A percentile compares a stretch with the other conserved stretches of the same genome.
Evolutionary conservation across 805 yeast genomes (phyloP).

Genomic region (Sugiyamaella boreocaroliniensis): DNA sequence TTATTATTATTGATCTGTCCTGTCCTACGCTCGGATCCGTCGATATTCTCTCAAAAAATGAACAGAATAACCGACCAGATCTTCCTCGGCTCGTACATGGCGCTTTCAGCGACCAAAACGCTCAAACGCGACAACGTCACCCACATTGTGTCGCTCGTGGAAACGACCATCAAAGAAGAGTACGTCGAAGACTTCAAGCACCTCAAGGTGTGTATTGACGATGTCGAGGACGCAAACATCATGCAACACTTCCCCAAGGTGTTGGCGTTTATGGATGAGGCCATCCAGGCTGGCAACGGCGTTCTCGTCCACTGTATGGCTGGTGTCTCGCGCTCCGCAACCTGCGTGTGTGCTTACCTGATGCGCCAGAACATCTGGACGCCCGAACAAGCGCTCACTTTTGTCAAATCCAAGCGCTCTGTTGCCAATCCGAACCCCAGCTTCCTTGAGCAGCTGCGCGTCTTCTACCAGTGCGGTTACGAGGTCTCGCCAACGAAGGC

Average conservation of each 20-base stretch:
- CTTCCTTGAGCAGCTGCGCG: constrained; percentile 62
- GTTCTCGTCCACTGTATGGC: constrained; percentile 58
- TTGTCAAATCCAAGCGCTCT: constrained; percentile 50
- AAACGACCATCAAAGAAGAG: constrained; percentile 52
- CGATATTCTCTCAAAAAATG: constrained; percentile 4
- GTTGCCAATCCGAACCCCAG: constrained; percentile 65
- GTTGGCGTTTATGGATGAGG: constrained; percentile 59
- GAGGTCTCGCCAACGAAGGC: constrained; percentile 25
- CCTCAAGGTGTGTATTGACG: constrained; percentile 65
- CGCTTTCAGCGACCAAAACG: constrained; percentile 50
- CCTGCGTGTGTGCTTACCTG: constrained; percentile 79
- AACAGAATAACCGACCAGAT: constrained; percentile 31
- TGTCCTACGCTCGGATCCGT: too few species aligned
- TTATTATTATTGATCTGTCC: not conserved
- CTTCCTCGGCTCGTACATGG: constrained; percentile 65
- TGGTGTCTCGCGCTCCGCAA: constrained; percentile 86
- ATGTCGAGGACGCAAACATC: constrained; percentile 60
- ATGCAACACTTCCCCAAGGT: constrained; percentile 54
- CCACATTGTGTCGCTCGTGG: constrained; percentile 64
- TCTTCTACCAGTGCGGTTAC: constrained; percentile 46
- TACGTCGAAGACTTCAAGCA: constrained; percentile 35
- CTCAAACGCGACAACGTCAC: constrained; percentile 52
- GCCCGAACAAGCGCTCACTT: constrained; percentile 60
- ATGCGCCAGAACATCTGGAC: constrained; percentile 67
- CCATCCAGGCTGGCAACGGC: constrained; percentile 31